Percentiles rank a stretch among this genome's conserved stretches.
phyloP scores from a whole-genome alignment of 2,329 filamentous ascomycete genomes.

The Colletotrichum endophyticum region DNA sequence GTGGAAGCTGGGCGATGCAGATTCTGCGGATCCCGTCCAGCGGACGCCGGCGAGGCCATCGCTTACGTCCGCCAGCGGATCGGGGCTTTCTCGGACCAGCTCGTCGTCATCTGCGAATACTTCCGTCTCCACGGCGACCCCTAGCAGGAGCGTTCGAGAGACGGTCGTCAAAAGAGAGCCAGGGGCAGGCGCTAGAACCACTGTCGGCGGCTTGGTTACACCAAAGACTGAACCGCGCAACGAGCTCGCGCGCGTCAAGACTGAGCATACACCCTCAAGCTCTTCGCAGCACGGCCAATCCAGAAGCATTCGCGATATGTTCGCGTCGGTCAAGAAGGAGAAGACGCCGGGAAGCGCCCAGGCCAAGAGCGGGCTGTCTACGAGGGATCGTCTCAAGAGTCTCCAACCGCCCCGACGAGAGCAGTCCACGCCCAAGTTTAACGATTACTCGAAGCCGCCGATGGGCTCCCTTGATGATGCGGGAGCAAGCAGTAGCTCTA shows the following conservation, averaged over 20 bases:
- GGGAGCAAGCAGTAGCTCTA: background rate
- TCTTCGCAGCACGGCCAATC: background rate
- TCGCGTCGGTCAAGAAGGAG: background rate
- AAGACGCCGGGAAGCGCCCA: background rate
- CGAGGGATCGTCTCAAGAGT: constrained; percentile 2
- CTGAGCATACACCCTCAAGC: background rate
- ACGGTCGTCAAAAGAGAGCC: background rate
- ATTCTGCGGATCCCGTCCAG: background rate
- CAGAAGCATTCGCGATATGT: background rate
- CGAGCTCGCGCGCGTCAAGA: background rate
- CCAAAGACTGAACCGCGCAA: background rate
- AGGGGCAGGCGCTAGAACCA: background rate
- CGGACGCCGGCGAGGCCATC: background rate
- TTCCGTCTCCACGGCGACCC: background rate
- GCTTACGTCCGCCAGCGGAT: background rate
- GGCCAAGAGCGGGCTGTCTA: background rate
- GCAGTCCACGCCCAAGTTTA: background rate
- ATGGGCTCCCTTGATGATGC: background rate
- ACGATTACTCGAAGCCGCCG: background rate
- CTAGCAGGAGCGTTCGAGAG: background rate
- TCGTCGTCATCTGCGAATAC: background rate
- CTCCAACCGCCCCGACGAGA: background rate
- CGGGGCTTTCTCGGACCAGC: background rate
- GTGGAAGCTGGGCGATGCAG: constrained; percentile 10
- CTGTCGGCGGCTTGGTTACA: background rate